Base-by-base conservation (phyloP, 176 grass and related monocot species). In the Ampelocalamus luodianensis region DNA sequence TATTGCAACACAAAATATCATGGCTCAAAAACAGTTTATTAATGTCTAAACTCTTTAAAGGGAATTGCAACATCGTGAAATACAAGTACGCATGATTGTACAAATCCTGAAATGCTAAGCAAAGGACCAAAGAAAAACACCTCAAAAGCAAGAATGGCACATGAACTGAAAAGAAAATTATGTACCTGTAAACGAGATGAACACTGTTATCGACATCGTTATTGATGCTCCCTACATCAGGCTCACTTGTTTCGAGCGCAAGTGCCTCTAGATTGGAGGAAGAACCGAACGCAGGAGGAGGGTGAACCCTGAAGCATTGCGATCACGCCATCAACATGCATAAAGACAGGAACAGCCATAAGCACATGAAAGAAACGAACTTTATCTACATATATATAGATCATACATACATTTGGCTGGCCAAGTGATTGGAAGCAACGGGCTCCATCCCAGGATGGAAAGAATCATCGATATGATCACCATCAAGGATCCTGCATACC, bases 241-340 rank as follows among this genome's bases (percentile, higher is more conserved):
- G 46, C 22, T 68, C 84, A 46, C 59, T 81, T 54, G 79, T 68
- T 69, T 94, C 93, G 1, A 84, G 77, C 4, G 23, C 92, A 83
- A 93, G 82, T 1, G 59, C 89, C 79, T 93, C 91, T 7, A 95
- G 62, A 88, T 95, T 93, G 74, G 91, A 83, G 5, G 89, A 90
- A 12, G 82, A 97, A 65, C 88, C 89, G 76, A 95, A 95, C 4
- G 82, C 89, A 63, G 91, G 91, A 77, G 86, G 85, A 58, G 95
- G 85, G 50, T 93, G 89, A 61, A 79, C 22, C 76, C 88, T 97
- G 85, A 81, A 11, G 34, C 27, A 10, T 74, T 72, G 40, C 36
- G 82, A 44, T 14, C 14, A 82, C 9, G 5, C 7, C 49, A 66
- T 71, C 54, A 65, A 62, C 56, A 40, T 27, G 34, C 14, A 63